Percentiles rank a stretch among this genome's conserved stretches.
Conservation (phyloP, 2,329 filamentous ascomycete species). For the Penicillium sumatraense region DNA sequence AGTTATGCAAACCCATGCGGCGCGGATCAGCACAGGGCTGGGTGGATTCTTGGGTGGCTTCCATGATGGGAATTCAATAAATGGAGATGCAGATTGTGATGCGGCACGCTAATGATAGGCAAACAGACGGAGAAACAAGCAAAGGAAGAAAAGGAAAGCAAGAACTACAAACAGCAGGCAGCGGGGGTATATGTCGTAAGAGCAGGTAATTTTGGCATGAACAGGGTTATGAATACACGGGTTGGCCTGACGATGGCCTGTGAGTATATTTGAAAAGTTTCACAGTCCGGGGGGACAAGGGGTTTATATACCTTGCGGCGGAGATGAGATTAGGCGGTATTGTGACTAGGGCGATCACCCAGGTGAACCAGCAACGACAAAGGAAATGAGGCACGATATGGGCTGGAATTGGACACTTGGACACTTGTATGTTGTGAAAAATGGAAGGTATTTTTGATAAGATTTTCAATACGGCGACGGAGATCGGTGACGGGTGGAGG, state of each 20-base stretch:
- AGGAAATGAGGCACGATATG: slow-evolving; percentile 2
- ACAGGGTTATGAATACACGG: slow-evolving; percentile 30
- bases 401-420: neutral
- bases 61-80: slow-evolving; percentile 32
- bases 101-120: slow-evolving; percentile 19
- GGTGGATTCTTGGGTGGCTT: slow-evolving; percentile 67
- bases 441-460: neutral
- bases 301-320: slow-evolving; percentile 22
- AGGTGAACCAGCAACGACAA: slow-evolving; percentile 9
- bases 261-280: slow-evolving; percentile 5
- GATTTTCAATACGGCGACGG: neutral
- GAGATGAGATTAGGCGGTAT: neutral
- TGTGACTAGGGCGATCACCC: slow-evolving; percentile 16
- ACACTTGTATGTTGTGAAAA: neutral
- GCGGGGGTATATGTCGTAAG: slow-evolving; percentile 30
- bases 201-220: slow-evolving; percentile 27
- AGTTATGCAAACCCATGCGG: slow-evolving; percentile 77
- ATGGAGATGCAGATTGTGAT: slow-evolving; percentile 14
- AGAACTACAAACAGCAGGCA: slow-evolving; percentile 21
- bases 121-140: neutral
- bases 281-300: neutral
- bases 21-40: slow-evolving; percentile 82
- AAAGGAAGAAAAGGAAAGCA: slow-evolving; percentile 12
- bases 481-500: neutral
- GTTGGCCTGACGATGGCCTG: slow-evolving; percentile 9